Conservation (phyloP, 73 alveolate genomes). For the Tetrahymena thermophila region DNA sequence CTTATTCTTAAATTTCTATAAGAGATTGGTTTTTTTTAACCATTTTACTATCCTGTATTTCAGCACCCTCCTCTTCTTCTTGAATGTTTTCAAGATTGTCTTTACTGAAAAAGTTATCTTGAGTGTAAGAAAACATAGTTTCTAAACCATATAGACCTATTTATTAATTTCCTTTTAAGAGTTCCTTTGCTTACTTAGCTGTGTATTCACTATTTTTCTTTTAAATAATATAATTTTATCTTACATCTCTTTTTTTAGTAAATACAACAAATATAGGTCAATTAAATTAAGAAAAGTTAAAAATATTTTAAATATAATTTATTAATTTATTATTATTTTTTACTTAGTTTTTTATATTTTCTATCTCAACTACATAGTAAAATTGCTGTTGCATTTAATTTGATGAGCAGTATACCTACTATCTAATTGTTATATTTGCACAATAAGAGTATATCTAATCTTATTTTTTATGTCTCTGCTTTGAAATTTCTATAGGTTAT, state of each 20-base stretch:
- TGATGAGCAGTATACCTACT: neutral
- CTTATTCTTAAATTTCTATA: neutral
- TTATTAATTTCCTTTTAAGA: neutral
- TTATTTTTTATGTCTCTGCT: neutral
- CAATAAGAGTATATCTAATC: neutral
- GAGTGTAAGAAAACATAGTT: neutral
- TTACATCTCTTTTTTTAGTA: no score
- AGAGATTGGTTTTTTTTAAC: neutral
- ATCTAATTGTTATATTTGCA: neutral
- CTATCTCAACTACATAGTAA: neutral
- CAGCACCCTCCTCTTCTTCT: neutral
- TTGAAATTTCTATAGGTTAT: neutral
- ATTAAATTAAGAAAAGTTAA: no score
- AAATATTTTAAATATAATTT: no score
- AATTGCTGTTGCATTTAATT: neutral
- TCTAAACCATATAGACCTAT: neutral
- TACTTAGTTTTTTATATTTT: neutral
- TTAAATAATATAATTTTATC: no score
- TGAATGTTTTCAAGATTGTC: neutral
- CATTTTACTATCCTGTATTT: neutral
- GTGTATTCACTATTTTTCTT: neutral
- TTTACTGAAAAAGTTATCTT: neutral
- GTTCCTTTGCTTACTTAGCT: neutral
- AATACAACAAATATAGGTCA: no score
- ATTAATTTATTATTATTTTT: no score